A percentile compares a stretch with the other conserved stretches of the same genome.
Conservation (phyloP, 805 yeast genomes). For the Yarrowia sp. region DNA sequence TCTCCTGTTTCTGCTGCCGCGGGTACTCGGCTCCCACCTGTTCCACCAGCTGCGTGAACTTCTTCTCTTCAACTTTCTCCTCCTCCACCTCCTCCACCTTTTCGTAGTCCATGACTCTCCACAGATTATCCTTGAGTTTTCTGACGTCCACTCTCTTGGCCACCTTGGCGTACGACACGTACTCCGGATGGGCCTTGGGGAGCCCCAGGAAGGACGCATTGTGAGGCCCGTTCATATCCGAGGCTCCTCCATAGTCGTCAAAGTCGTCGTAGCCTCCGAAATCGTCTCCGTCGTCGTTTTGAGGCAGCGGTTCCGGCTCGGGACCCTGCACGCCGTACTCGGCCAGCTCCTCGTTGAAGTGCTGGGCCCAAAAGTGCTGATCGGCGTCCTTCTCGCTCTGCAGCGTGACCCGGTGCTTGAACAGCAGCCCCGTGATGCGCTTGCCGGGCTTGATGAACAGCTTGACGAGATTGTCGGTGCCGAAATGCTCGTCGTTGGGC, state of each 20-base stretch:
- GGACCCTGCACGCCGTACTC: constrained; percentile 30
- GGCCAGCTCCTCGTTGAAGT: constrained; percentile 44
- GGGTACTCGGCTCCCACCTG: constrained; percentile 62
- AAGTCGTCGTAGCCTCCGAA: constrained; percentile 46
- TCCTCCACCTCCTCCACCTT: constrained; percentile 45
- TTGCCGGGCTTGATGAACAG: constrained; percentile 70
- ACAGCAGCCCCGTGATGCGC: constrained; percentile 39
- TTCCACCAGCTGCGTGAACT: constrained; percentile 58
- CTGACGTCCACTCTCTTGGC: constrained; percentile 84
- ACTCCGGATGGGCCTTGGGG: constrained; percentile 47
- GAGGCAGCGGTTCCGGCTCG: neutral
- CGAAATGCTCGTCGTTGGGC: constrained; percentile 77
- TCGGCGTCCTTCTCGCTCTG: constrained; percentile 54
- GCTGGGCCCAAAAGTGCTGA: constrained; percentile 76
- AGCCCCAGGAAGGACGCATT: constrained; percentile 36
- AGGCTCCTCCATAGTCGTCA: constrained; percentile 46
- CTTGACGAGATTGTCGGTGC: constrained; percentile 69
- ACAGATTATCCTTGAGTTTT: constrained; percentile 72
- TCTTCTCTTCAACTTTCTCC: constrained; percentile 41
- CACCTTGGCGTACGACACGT: constrained; percentile 65
- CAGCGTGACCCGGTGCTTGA: constrained; percentile 34
- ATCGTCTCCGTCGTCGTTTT: constrained; percentile 46
- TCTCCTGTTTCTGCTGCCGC: constrained; percentile 63
- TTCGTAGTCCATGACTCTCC: constrained; percentile 58
- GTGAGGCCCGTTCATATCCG: constrained; percentile 38